Base-by-base conservation (phyloP, 1,284 basidiomycete species). In the Wallemia ichthyophaga region DNA sequence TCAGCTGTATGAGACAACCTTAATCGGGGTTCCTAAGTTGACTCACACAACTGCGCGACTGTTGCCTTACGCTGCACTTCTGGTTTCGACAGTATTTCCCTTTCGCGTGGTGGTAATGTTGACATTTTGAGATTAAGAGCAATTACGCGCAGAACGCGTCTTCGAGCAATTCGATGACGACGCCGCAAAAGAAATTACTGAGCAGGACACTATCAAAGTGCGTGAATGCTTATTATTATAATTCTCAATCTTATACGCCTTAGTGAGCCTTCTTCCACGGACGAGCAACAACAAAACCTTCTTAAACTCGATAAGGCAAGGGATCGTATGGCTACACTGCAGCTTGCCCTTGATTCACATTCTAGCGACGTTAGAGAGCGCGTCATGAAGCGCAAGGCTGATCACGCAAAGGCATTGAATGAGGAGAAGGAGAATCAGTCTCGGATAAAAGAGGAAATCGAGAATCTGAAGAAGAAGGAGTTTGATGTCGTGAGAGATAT, bases 1-100 rank as follows among this genome's bases (percentile, higher is more conserved):
- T n/a, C n/a, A n/a, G 59, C 58, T 13, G 48, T 11, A 55, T 58
- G 9, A 15, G n/a, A 61, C 59, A 37, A 61, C 58, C 9, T 27
- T 17, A 27, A 25, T 27, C 9, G 21, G 15, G 31, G 25, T 28
- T 15, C n/a, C 27, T 25, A 31, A 56, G 19, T 31, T n/a, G 56
- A 67, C 73, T 68, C 67, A 91, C 88, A 95, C 55, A 95, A 78
- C 67, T 95, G 91, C 25, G 88, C 88, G 13, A 95, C 86, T 2
- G 89, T 94, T 1, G 89, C 83, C 70, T 94, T 94, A 59, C 89
- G 78, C 68, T 79, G 85, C 60, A 94, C 82, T 69, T 95, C 91
- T 17, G 80, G 69, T 62, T 78, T 85, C 27, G 83, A 80, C 56
- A 92, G 67, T 31, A 91, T 72, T 65, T 86, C 82, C 61, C 76